Conservation (phyloP, 305 asterid genomes). For the Fraxinus dipetala region DNA sequence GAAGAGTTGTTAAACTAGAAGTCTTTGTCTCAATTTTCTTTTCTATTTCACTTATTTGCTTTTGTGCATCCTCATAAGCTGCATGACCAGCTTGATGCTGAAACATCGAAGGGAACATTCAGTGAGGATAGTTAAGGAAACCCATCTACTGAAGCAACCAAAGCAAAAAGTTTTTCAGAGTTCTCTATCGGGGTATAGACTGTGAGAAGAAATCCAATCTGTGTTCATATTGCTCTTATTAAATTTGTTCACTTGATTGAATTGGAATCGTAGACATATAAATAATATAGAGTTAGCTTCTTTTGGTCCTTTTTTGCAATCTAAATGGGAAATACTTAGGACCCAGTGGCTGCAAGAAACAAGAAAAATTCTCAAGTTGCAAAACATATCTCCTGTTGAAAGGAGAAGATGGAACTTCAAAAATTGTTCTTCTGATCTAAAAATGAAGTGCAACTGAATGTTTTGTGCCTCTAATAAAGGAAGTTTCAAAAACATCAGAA, state of each 20-base stretch:
- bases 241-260: background rate
- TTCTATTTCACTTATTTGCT: conserved; percentile 58
- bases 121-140: conserved; percentile 1
- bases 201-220: background rate
- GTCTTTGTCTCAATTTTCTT: conserved; percentile 52
- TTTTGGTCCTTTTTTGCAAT: background rate
- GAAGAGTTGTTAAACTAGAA: conserved; percentile 41
- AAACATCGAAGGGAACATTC: conserved; percentile 22
- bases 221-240: background rate
- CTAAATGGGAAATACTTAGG: background rate
- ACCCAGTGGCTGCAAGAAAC: background rate
- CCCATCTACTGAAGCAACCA: background rate
- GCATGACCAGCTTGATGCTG: conserved; percentile 83
- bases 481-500: background rate
- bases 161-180: background rate
- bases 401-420: background rate
- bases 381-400: background rate
- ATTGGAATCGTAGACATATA: background rate
- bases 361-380: background rate
- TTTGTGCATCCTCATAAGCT: conserved; percentile 83
- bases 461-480: background rate
- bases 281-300: background rate
- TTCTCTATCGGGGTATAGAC: background rate
- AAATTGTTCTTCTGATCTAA: background rate
- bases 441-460: background rate